A percentile compares a stretch with the other conserved stretches of the same genome.
These are phyloP conservation scores for Zygoascus biomembranicola DNA, from an alignment of 805 yeast genomes.

Conservation along the genomic window DNA sequence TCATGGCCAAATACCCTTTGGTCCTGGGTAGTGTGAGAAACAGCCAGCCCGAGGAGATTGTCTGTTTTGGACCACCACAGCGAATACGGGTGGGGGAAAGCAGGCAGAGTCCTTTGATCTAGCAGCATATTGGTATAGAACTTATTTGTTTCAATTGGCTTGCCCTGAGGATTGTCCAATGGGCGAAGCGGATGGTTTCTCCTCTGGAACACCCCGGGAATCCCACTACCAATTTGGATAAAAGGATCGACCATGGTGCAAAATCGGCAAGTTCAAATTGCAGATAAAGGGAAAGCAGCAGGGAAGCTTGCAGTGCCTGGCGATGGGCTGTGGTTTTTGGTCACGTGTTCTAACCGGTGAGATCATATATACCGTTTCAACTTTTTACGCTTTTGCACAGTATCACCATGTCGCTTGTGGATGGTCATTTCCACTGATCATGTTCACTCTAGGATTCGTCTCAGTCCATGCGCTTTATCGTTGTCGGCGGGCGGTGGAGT, in stretches of 20 bases:
- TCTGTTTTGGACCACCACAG: constrained; percentile 54
- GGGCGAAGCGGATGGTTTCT: constrained; percentile 13
- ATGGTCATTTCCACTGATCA: too few species aligned
- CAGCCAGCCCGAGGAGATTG: constrained; percentile 49
- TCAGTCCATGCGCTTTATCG: too few species aligned
- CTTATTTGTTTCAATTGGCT: constrained; percentile 65
- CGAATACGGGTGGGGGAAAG: constrained; percentile 79
- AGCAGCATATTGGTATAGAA: constrained; percentile 68
- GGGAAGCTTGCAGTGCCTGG: too few species aligned
- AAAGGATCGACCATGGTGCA: constrained; percentile 2
- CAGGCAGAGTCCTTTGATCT: constrained; percentile 57
- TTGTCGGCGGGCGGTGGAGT: too few species aligned
- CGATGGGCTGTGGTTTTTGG: too few species aligned
- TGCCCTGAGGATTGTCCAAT: constrained; percentile 4
- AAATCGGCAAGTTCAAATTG: too few species aligned
- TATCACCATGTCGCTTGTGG: too few species aligned
- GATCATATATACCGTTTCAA: too few species aligned
- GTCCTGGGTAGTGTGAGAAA: constrained; percentile 49
- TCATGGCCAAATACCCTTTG: constrained; percentile 69
- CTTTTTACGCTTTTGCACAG: too few species aligned
- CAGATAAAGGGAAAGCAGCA: too few species aligned
- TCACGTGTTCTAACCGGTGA: too few species aligned
- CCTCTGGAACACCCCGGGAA: constrained; percentile 8
- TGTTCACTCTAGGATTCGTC: too few species aligned
- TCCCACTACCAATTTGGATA: background rate